Base-by-base conservation (phyloP, 2,329 filamentous ascomycete genomes). In the Aspergillus fischeri region DNA sequence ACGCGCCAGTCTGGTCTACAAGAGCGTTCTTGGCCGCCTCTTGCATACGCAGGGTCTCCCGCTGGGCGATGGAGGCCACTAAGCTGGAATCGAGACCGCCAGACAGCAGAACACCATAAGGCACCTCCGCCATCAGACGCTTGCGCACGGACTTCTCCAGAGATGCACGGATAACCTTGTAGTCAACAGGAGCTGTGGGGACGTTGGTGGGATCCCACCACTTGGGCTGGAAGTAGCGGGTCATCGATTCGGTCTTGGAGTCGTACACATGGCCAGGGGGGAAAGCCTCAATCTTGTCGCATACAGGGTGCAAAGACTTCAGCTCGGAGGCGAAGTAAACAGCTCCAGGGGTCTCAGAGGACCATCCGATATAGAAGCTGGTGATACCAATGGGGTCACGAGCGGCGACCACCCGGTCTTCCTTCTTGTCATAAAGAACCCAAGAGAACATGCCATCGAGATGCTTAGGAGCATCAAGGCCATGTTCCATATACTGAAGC, bases 361-460 rank as follows among this genome's bases (percentile, higher is more conserved):
- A 90, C 81, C 91, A 91, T 69, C 94, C 94, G 77, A 97, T 90
- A 81, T 99, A 99, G 75, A 99, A 92, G 62, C 91, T 97, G 65
- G 92, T 97, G 75, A 99, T 88, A 68, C 94, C 94, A 69, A 99
- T 97, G 38, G 94, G 94, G 75, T 99, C 94, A 73, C 94, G 88
- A 55, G 94, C 94, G 57, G 94, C 94, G 71, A 99, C 86, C 61
- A 92, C 90, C 65, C 94, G 89, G 81, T 99, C 90, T 76, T 92
- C 86, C 66, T 86, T 88, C 84, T 96, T 96, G 81, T 99, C 94
- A 78, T 96, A 96, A 53, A 99, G 85, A 56, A 99, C 92, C 80
- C 95, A 99, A 17, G 93, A 97, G 84, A 99, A 99, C 94, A 99
- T 99, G 80, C 94, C 94, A 75, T 99, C 94, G 66, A 99, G 86